Conservation (phyloP, 2,329 filamentous ascomycete genomes). For the Fusarium begoniae region DNA sequence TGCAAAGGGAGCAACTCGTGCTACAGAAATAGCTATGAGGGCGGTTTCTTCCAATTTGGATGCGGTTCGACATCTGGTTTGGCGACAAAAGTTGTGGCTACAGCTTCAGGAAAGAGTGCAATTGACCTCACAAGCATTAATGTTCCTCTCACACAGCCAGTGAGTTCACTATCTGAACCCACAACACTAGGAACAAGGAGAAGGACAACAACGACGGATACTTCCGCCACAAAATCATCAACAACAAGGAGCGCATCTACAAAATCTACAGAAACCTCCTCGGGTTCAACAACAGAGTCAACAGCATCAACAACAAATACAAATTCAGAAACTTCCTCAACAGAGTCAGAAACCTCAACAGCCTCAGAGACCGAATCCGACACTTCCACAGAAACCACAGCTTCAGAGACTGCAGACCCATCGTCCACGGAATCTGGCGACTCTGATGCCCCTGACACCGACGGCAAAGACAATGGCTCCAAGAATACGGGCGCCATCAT, state of each 20-base stretch:
- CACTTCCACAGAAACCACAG: constrained; percentile 16
- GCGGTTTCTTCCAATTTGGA: constrained; percentile 65
- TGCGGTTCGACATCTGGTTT: constrained; percentile 60
- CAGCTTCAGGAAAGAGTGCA: constrained; percentile 53
- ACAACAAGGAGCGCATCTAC: constrained; percentile 13
- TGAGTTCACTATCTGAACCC: constrained; percentile 52
- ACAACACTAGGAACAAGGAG: constrained; percentile 51
- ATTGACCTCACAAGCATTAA: constrained; percentile 51
- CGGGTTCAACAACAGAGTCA: neutral
- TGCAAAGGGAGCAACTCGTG: constrained; percentile 62
- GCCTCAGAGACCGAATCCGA: constrained; percentile 20
- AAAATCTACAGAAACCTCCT: constrained; percentile 16
- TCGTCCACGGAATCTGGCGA: constrained; percentile 31
- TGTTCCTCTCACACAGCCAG: constrained; percentile 52
- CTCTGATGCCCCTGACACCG: constrained; percentile 41
- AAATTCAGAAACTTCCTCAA: constrained; percentile 16
- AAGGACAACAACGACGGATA: constrained; percentile 16
- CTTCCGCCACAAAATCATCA: constrained; percentile 11
- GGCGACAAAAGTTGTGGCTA: constrained; percentile 59
- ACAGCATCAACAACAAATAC: neutral
- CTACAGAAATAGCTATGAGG: constrained; percentile 64
- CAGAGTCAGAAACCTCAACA: constrained; percentile 15
- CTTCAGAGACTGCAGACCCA: constrained; percentile 32
- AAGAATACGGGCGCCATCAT: constrained; percentile 60
- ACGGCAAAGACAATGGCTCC: constrained; percentile 41